Conservation (phyloP, 176 grass and related monocot species). For the Oryza meyeriana region DNA sequence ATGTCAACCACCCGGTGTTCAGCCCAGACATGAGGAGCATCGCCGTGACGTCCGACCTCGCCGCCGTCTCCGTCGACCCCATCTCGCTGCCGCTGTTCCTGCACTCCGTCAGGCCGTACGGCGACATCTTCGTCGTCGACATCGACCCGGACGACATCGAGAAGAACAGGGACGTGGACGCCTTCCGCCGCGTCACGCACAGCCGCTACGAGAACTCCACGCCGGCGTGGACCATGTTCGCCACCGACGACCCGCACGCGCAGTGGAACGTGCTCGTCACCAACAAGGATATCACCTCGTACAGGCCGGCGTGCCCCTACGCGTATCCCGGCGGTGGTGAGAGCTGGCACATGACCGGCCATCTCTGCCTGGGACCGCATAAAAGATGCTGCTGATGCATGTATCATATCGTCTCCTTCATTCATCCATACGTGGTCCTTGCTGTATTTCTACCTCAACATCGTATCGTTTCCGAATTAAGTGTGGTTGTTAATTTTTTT, state of each 20-base stretch:
- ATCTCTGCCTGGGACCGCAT: constrained; percentile 21
- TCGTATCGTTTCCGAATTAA: too few species aligned
- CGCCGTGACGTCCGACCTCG: constrained; percentile 37
- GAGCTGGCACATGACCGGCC: constrained; percentile 43
- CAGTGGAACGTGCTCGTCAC: constrained; percentile 27
- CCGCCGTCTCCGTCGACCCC: constrained; percentile 31
- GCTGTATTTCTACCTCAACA: too few species aligned
- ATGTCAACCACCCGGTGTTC: constrained; percentile 50
- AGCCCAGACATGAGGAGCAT: constrained; percentile 37
- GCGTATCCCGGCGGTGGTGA: constrained; percentile 26
- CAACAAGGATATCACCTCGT: neutral
- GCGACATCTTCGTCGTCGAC: constrained; percentile 22
- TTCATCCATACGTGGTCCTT: too few species aligned
- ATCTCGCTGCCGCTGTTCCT: constrained; percentile 38
- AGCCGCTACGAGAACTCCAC: constrained; percentile 39
- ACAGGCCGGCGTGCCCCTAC: constrained; percentile 21
- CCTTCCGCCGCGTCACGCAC: constrained; percentile 31
- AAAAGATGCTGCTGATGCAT: too few species aligned
- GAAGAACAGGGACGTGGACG: constrained; percentile 19
- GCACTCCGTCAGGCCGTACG: constrained; percentile 38
- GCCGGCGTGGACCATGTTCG: constrained; percentile 34
- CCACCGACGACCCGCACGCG: constrained; percentile 21
- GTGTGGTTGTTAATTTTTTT: too few species aligned
- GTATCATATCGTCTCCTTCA: too few species aligned
- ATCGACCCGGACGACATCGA: constrained; percentile 19